Evolutionary conservation across 345 rosid genomes (phyloP).

Genomic region (Eucalyptus paniculata): DNA sequence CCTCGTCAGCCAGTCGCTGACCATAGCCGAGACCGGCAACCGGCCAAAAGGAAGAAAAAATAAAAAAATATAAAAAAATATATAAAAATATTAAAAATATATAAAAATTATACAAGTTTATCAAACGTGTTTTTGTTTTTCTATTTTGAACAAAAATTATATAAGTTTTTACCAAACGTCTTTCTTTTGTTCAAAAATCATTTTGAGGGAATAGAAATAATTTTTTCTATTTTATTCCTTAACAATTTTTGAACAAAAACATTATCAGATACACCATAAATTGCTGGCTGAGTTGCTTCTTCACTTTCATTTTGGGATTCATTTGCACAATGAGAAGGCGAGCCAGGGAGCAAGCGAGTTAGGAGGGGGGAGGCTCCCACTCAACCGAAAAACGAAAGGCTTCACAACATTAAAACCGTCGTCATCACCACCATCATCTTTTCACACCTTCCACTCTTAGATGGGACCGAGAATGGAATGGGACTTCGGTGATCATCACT

Average conservation of each 20-base stretch:
- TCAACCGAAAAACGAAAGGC: not conserved
- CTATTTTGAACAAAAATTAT: too few species aligned
- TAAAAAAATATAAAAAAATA: too few species aligned
- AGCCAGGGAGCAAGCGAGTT: not conserved
- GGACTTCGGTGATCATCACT: not conserved
- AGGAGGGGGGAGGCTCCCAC: not conserved
- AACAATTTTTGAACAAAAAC: too few species aligned
- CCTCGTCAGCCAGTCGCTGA: fast-evolving
- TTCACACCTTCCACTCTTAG: not conserved
- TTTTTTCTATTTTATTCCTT: too few species aligned
- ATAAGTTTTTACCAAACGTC: too few species aligned
- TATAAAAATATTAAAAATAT: too few species aligned
- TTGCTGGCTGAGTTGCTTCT: not conserved
- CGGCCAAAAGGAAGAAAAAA: too few species aligned
- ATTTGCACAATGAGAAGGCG: not conserved
- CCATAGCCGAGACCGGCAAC: too few species aligned
- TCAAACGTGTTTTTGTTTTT: too few species aligned
- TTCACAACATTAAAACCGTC: not conserved
- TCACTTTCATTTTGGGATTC: not conserved
- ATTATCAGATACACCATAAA: too few species aligned
- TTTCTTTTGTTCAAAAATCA: too few species aligned
- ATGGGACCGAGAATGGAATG: not conserved
- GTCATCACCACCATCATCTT: not conserved
- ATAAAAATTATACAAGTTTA: too few species aligned
- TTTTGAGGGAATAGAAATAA: fast-evolving